phyloP scores from a whole-genome alignment of 495 filamentous ascomycete species.

The Lineolata rhizophorae region DNA sequence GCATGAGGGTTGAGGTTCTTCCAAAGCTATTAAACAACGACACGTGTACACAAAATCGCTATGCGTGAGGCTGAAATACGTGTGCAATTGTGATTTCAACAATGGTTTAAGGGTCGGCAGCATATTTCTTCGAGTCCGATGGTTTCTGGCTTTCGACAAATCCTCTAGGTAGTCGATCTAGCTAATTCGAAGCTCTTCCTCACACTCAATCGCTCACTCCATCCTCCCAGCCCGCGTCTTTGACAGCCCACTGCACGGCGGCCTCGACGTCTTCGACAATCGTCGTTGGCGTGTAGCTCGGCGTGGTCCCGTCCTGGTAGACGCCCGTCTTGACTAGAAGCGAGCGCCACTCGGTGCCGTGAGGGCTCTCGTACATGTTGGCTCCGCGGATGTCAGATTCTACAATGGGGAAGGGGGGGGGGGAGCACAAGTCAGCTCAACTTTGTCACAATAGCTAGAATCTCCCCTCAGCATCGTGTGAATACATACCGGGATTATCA shows the following conservation, averaged over 20 bases:
- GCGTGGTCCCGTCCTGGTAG: constrained; percentile 31
- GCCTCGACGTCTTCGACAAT: constrained; percentile 47
- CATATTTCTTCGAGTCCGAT: no score
- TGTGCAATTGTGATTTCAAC: no score
- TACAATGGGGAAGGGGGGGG: not conserved
- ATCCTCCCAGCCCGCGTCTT: constrained; percentile 23
- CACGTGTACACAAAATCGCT: no score
- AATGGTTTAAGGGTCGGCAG: no score
- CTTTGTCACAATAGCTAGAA: no score
- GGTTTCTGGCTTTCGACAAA: no score
- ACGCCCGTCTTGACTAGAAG: constrained; percentile 77
- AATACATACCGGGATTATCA: constrained; percentile 44
- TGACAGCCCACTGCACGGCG: constrained; percentile 41
- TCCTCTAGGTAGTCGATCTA: not conserved
- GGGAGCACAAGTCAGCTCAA: not conserved
- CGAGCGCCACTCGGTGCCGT: constrained; percentile 53
- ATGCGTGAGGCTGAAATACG: no score
- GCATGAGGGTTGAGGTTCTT: no score
- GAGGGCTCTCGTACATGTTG: constrained; percentile 43
- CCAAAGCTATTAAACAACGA: no score
- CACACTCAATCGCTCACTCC: constrained; percentile 1
- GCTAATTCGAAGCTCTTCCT: not conserved
- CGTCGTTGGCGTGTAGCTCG: constrained; percentile 29
- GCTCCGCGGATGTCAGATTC: constrained; percentile 82
- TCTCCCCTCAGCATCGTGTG: not conserved